phyloP scores from a whole-genome alignment of 2,329 filamentous ascomycete genomes.

The Arthroderma sp. region DNA sequence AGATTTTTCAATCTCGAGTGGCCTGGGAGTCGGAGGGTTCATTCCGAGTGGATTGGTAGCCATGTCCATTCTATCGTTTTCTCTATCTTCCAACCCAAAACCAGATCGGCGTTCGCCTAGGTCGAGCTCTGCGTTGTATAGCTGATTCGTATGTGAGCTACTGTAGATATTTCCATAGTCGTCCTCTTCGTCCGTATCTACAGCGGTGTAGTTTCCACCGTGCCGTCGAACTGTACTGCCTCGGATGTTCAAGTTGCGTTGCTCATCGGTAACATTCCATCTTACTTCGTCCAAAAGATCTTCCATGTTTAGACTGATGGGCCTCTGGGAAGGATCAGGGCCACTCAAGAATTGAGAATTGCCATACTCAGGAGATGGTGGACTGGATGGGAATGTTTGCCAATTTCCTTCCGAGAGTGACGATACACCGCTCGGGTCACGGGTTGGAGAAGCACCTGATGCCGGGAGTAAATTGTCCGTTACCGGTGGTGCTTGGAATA shows the following conservation, averaged over 20 bases:
- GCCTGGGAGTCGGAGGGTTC: conserved; percentile 33
- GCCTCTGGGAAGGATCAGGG: conserved; percentile 17
- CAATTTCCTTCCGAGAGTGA: conserved; percentile 25
- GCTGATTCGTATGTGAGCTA: conserved; percentile 11
- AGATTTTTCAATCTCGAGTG: conserved; percentile 13
- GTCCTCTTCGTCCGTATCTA: conserved; percentile 21
- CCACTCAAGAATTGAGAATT: conserved; percentile 4
- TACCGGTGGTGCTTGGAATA: conserved; percentile 18
- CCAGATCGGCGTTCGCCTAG: conserved; percentile 25
- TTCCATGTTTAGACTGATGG: conserved; percentile 11
- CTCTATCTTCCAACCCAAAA: conserved; percentile 21
- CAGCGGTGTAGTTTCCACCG: conserved; percentile 25
- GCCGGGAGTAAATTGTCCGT: conserved; percentile 14
- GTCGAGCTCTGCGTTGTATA: conserved; percentile 17
- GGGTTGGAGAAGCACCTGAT: conserved; percentile 16
- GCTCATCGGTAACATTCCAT: not conserved
- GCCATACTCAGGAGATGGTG: conserved; percentile 16
- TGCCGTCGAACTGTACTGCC: conserved; percentile 22
- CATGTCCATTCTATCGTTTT: conserved; percentile 17
- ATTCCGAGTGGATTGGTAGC: conserved; percentile 32
- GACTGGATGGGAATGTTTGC: conserved; percentile 26
- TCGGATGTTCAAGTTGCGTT: conserved; percentile 2
- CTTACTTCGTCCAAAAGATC: not conserved
- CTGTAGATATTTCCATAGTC: conserved; percentile 11
- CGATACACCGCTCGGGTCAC: conserved; percentile 25